Base-by-base conservation (phyloP, 257 asterid species). In the Salvia hispanica region DNA sequence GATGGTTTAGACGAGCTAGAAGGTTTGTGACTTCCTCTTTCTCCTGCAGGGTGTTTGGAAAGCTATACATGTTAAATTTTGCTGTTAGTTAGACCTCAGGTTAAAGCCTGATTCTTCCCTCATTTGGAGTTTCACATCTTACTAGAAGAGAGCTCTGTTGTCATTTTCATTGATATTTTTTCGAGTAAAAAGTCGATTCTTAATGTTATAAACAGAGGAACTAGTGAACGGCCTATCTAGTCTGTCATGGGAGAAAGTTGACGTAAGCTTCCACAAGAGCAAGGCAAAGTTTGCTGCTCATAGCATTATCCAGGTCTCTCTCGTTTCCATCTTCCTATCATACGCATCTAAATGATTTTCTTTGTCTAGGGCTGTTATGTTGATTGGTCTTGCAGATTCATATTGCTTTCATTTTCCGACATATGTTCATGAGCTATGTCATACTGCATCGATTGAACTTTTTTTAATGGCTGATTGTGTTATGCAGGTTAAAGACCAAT, bases 211-310 rank as follows among this genome's bases (percentile, higher is more conserved):
- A 58, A 58, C 74, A 94, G 99, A 84, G 86, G 90, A 87, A 77
- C 76, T 91, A 51, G 79, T 94, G 62, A 91, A 76, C n/a, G 91
- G 91, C 15, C 88, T 94, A 33, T 87, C 96, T 73, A 87, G 92
- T 51, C 76, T 94, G 65, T 73, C 99, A 8, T 94, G 99, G 99
- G 99, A 94, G 85, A 94, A 94, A 82, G 95, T 94, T 60, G 99
- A 94, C 39, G 91, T 91, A 64, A 94, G 99, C 82, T 94, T 94
- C 76, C 98, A 91, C 70, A 76, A 62, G 31, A 91, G 99, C 88
- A 78, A 78, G 81, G 59, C 81, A 61, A 87, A 85, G 72, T 88
- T 78, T 70, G 96, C 96, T 57, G 99, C 99, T 48, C 98, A 94
- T 53, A 89, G 96, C 79, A 76, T 91, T 68, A 94, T 94, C 74